Conservation (phyloP, 176 grass and related monocot genomes). For the Ampelocalamus luodianensis region DNA sequence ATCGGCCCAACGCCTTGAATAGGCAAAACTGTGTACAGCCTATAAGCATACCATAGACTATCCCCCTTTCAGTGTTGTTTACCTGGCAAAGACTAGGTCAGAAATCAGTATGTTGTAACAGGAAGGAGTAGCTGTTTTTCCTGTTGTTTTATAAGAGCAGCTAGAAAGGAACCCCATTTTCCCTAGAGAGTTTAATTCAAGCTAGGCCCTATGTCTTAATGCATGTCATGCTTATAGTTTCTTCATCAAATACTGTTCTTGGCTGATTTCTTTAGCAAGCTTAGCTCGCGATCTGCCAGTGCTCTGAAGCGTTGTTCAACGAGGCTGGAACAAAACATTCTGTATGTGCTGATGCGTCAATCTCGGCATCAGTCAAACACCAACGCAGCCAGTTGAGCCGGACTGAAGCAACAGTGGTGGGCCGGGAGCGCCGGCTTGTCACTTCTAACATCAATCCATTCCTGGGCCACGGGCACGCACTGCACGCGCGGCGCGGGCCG, state of each 20-base stretch:
- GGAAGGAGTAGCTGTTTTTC: constrained; percentile 34
- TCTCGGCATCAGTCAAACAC: neutral
- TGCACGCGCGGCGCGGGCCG: neutral
- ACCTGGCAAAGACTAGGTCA: constrained; percentile 37
- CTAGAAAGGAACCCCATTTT: constrained; percentile 31
- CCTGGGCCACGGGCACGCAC: neutral
- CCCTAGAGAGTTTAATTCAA: constrained; percentile 34
- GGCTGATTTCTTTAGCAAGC: no score
- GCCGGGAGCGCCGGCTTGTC: neutral
- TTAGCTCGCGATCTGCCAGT: no score
- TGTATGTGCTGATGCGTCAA: neutral
- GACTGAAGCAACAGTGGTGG: neutral
- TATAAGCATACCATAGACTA: constrained; percentile 32
- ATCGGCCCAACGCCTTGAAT: neutral
- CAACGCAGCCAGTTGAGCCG: no score
- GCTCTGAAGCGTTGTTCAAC: no score
- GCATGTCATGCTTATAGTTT: constrained; percentile 34
- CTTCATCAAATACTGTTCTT: neutral
- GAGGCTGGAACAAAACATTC: neutral
- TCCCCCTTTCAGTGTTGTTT: constrained; percentile 30
- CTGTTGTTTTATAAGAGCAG: constrained; percentile 34
- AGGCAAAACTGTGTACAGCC: constrained; percentile 48
- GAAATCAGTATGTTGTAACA: constrained; percentile 42
- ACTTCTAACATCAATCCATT: neutral
- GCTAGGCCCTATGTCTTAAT: constrained; percentile 23